Evolutionary conservation across 306 rosid species (phyloP).

Genomic region (Calophaca sinica): DNA sequence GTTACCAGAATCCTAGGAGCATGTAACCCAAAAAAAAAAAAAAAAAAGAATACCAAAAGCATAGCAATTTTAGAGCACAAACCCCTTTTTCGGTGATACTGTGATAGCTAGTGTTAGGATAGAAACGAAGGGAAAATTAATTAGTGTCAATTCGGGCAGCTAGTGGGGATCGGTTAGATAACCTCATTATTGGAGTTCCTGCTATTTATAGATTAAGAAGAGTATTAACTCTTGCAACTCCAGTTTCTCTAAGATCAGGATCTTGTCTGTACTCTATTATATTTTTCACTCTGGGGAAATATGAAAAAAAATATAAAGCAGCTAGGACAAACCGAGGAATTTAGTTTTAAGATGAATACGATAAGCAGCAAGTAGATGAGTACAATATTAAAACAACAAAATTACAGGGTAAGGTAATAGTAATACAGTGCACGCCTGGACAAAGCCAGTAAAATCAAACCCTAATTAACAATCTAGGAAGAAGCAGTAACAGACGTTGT

Average conservation of each 20-base stretch:
- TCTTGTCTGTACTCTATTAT: background rate
- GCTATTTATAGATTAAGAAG: too few relatives aligned
- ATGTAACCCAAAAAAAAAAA: background rate
- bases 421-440: conserved; percentile 25
- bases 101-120: too few relatives aligned
- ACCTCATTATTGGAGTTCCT: too few relatives aligned
- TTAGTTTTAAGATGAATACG: too few relatives aligned
- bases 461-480: conserved; percentile 12
- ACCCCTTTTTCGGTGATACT: too few relatives aligned
- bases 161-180: too few relatives aligned
- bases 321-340: background rate
- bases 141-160: too few relatives aligned
- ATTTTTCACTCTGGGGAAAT: background rate
- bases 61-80: background rate
- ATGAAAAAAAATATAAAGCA: background rate
- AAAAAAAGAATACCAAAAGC: too few relatives aligned
- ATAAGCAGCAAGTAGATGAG: conserved; percentile 22
- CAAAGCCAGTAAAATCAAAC: conserved; percentile 32
- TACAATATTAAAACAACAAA: conserved; percentile 37
- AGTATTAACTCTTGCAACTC: too few relatives aligned
- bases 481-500: background rate
- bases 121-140: too few relatives aligned
- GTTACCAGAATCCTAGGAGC: background rate
- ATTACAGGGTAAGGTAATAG: conserved; percentile 31
- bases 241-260: background rate